Percentiles rank a stretch among this genome's conserved stretches.
Conservation (phyloP, 164 flowering plant species). For the Magnolia officinalis region DNA sequence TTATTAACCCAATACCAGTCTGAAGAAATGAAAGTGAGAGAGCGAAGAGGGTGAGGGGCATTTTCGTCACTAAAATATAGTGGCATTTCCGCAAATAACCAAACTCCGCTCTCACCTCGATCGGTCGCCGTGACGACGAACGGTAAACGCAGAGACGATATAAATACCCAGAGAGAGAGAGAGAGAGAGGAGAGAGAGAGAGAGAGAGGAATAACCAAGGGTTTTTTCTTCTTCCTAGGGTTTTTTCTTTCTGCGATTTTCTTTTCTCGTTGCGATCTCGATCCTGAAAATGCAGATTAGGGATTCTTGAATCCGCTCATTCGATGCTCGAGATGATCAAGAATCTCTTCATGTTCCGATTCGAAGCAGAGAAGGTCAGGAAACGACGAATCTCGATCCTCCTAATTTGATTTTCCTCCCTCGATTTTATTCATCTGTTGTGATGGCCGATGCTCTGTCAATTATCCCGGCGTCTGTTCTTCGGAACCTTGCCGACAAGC, state of each 20-base stretch:
- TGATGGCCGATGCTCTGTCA: constrained; percentile 64
- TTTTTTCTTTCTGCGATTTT: neutral
- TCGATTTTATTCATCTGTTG: neutral
- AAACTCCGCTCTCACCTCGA: neutral
- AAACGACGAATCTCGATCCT: constrained; percentile 15
- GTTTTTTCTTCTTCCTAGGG: neutral
- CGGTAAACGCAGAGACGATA: constrained; percentile 5
- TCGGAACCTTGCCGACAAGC: constrained; percentile 85
- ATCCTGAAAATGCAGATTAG: neutral
- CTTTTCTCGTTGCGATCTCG: neutral
- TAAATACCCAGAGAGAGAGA: neutral
- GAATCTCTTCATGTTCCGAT: constrained; percentile 23
- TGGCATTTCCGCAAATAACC: neutral
- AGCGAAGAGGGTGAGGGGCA: neutral
- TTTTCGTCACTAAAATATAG: neutral
- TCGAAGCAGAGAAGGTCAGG: constrained; percentile 24
- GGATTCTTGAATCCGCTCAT: neutral
- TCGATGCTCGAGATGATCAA: neutral
- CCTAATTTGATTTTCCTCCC: neutral
- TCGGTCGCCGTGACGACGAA: constrained; percentile 15
- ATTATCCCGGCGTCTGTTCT: constrained; percentile 66
- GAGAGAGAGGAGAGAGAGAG: neutral
- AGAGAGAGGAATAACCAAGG: neutral
- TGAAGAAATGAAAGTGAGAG: neutral
- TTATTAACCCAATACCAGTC: neutral